Conservation (phyloP, 164 flowering plant genomes). For the Nelumbo lutea region DNA sequence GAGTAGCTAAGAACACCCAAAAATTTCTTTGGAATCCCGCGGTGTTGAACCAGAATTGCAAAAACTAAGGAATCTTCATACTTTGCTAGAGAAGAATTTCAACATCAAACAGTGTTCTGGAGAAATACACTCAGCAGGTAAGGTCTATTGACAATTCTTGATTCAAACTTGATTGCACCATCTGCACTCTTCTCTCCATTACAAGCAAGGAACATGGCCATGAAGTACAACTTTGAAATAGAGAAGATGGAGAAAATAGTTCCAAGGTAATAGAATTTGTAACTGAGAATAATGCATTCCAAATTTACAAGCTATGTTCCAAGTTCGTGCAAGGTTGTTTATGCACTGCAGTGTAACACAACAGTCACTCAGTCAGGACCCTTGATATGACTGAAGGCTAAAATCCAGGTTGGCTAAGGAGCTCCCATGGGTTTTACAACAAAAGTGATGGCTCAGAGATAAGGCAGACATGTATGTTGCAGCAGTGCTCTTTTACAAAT, state of each 20-base stretch:
- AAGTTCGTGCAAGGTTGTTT: slow-evolving; percentile 70
- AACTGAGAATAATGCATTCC: slow-evolving; percentile 57
- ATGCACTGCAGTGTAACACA: slow-evolving; percentile 68
- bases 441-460: slow-evolving; percentile 65
- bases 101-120: slow-evolving; percentile 49
- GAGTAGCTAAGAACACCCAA: slow-evolving; percentile 21
- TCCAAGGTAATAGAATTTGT: slow-evolving; percentile 84
- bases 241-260: slow-evolving; percentile 27
- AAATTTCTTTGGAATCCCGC: slow-evolving; percentile 48
- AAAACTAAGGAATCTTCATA: slow-evolving; percentile 34
- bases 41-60: slow-evolving; percentile 36
- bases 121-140: slow-evolving; percentile 60
- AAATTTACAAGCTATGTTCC: slow-evolving; percentile 55
- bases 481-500: slow-evolving; percentile 84
- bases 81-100: slow-evolving; percentile 35
- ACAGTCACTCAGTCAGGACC: slow-evolving; percentile 42
- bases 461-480: slow-evolving; percentile 83
- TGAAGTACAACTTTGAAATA: slow-evolving; percentile 89
- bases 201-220: slow-evolving; percentile 60
- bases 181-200: slow-evolving; percentile 83
- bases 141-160: slow-evolving; percentile 69
- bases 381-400: slow-evolving; percentile 85
- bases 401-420: slow-evolving; percentile 88
- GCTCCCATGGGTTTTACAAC: slow-evolving; percentile 72
- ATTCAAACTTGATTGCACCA: slow-evolving; percentile 55